Conservation (phyloP, 2,329 filamentous ascomycete species). For the Colletotrichum cordylinicola region DNA sequence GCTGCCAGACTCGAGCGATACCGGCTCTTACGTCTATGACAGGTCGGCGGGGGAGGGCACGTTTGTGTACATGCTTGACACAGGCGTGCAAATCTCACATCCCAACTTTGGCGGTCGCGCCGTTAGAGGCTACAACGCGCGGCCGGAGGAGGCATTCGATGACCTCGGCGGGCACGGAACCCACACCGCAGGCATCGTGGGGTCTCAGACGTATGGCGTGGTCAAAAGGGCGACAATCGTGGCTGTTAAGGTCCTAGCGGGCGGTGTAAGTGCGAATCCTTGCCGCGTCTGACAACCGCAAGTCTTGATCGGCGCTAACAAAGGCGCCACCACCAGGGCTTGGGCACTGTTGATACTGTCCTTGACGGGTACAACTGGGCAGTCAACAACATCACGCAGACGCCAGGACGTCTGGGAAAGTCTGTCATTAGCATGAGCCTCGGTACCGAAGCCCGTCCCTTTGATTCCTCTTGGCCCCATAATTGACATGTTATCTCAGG, state of each 20-base stretch:
- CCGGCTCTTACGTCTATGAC: slow-evolving; percentile 36
- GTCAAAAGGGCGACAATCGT: slow-evolving; percentile 49
- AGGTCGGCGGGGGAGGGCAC: slow-evolving; percentile 37
- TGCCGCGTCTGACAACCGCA: not conserved
- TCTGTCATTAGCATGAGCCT: slow-evolving; percentile 54
- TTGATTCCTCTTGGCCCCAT: slow-evolving; percentile 29
- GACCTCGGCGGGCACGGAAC: slow-evolving; percentile 49
- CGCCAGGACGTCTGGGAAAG: slow-evolving; percentile 27
- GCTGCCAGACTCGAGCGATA: slow-evolving; percentile 6
- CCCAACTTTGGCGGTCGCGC: slow-evolving; percentile 38
- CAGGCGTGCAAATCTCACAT: slow-evolving; percentile 36
- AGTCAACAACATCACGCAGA: slow-evolving; percentile 35
- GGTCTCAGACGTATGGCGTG: slow-evolving; percentile 40
- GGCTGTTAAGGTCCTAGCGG: slow-evolving; percentile 48
- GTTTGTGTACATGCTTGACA: slow-evolving; percentile 47
- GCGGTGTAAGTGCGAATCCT: slow-evolving; percentile 16
- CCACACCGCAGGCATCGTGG: slow-evolving; percentile 42
- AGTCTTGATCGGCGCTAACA: not conserved
- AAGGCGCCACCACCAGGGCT: slow-evolving; percentile 33
- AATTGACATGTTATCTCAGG: not conserved
- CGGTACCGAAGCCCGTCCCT: not conserved
- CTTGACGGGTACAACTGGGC: slow-evolving; percentile 41
- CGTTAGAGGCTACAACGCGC: slow-evolving; percentile 24
- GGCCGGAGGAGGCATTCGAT: slow-evolving; percentile 31
- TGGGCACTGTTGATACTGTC: slow-evolving; percentile 23